Conservation (phyloP, 176 grass and related monocot species). For the Aechmea fasciata region DNA sequence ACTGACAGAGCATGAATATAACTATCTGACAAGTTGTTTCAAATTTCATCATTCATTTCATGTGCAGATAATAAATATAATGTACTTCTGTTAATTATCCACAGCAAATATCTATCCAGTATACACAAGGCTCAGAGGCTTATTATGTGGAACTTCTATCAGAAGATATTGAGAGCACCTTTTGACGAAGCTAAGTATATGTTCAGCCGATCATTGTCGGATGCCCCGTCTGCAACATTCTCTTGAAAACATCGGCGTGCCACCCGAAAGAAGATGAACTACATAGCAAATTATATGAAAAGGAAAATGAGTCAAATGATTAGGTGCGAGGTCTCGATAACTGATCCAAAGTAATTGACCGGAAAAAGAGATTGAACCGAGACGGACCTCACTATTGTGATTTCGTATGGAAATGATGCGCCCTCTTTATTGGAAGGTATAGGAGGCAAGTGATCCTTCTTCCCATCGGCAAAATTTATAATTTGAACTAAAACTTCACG, state of each 20-base stretch:
- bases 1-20: no score
- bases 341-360: constrained; percentile 5
- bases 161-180: no score
- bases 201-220: constrained; percentile 30
- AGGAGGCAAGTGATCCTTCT: constrained; percentile 33
- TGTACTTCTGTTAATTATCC: no score
- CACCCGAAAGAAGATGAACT: constrained; percentile 35
- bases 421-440: constrained; percentile 32
- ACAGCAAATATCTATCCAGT: no score
- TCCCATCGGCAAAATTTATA: constrained; percentile 37
- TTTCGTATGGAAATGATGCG: constrained; percentile 32
- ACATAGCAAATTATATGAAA: constrained; percentile 6
- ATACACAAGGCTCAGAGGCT: no score
- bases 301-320: neutral
- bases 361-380: constrained; percentile 7
- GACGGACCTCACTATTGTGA: constrained; percentile 28
- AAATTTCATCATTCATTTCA: no score
- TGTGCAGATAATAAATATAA: no score
- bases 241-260: constrained; percentile 31
- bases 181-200: neutral
- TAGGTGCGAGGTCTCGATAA: neutral
- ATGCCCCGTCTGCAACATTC: constrained; percentile 40
- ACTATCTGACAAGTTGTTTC: no score
- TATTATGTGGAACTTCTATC: no score
- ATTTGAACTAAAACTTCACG: constrained; percentile 30